Base-by-base conservation (phyloP, 768 basidiomycete species). In the Dioszegia aurantiaca region DNA sequence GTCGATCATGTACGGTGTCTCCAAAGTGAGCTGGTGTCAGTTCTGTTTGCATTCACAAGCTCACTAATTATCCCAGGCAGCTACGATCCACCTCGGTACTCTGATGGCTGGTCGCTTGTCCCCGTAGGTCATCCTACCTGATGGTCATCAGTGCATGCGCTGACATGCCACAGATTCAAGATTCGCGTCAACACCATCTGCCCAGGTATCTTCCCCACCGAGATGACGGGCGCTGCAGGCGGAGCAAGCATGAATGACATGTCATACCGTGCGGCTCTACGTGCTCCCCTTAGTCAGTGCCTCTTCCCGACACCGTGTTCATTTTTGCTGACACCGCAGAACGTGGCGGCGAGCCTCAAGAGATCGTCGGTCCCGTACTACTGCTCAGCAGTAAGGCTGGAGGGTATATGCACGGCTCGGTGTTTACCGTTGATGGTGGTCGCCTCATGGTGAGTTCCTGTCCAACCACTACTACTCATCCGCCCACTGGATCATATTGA, bases 111-210 rank as follows among this genome's bases (percentile, higher is more conserved):
- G 67, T 36, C 60, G 70, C 28, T 59, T 72, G 26, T 46, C 56
- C 26, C 70, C 70, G 70, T 72, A 30, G 58, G 33, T 33, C 26
- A 10, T 19, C 43, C 19, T 26, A 19, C 1, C 44, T 46, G 33
- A 23, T n/a, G n/a, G n/a, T n/a, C n/a, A n/a, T 17, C 4, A 10
- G 4, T 36, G n/a, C 45, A 2, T 17, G 21, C 30, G 39, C 47
- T 41, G 21, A 53, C 26, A 0, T 37, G 19, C 24, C n/a, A 9
- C 40, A 75, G 74, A 3, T 58, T 73, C 49, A 72, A 72, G 52
- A 75, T 75, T 56, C 68, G 74, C n/a, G 74, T 75, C 49, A 75
- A 75, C 58, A 70, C 68, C 24, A 69, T 76, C 56, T 65, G 64
- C 36, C 74, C 74, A 1, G 74, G 74, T n/a, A 67, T 73, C 60